Conservation (phyloP, 2,329 filamentous ascomycete species). For the Calonectria ilicicola region DNA sequence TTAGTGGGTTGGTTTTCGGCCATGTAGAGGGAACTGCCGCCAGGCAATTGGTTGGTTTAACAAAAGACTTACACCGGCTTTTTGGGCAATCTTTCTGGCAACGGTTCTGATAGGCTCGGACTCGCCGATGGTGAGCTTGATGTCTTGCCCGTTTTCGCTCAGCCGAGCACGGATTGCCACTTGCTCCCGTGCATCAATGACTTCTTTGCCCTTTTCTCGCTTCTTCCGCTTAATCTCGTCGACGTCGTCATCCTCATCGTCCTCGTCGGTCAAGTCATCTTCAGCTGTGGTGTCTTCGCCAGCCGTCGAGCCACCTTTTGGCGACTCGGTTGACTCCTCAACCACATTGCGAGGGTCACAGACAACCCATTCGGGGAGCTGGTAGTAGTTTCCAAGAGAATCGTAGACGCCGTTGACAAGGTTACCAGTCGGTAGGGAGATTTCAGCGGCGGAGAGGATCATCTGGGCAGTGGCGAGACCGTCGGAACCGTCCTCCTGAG, state of each 20-base stretch:
- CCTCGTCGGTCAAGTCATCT: conserved; percentile 55
- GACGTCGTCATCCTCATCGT: conserved; percentile 49
- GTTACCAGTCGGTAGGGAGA: conserved; percentile 80
- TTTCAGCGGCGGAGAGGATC: conserved; percentile 81
- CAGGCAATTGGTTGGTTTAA: not conserved
- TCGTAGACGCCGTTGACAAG: conserved; percentile 80
- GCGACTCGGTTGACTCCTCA: conserved; percentile 48
- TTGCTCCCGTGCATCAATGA: conserved; percentile 64
- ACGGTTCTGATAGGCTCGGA: conserved; percentile 75
- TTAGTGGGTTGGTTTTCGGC: conserved; percentile 19
- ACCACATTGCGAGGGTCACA: conserved; percentile 71
- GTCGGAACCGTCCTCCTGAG: conserved; percentile 51
- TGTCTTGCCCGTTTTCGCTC: conserved; percentile 75
- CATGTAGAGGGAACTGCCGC: not conserved
- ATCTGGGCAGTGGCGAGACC: conserved; percentile 78
- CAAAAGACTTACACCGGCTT: conserved; percentile 68
- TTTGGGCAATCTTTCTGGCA: conserved; percentile 71
- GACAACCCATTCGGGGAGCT: conserved; percentile 75
- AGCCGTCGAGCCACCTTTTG: conserved; percentile 48
- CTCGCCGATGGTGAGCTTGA: conserved; percentile 68
- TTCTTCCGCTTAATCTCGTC: conserved; percentile 54
- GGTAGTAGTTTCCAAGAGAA: conserved; percentile 76
- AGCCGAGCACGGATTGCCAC: conserved; percentile 72
- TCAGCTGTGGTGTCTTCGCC: conserved; percentile 56
- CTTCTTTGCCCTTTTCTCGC: conserved; percentile 71